Percentiles rank a stretch among this genome's conserved stretches.
These are phyloP conservation scores for Tolypocladium endophyticum DNA, from an alignment of 2,329 filamentous ascomycete genomes.

Conservation along the genomic window DNA sequence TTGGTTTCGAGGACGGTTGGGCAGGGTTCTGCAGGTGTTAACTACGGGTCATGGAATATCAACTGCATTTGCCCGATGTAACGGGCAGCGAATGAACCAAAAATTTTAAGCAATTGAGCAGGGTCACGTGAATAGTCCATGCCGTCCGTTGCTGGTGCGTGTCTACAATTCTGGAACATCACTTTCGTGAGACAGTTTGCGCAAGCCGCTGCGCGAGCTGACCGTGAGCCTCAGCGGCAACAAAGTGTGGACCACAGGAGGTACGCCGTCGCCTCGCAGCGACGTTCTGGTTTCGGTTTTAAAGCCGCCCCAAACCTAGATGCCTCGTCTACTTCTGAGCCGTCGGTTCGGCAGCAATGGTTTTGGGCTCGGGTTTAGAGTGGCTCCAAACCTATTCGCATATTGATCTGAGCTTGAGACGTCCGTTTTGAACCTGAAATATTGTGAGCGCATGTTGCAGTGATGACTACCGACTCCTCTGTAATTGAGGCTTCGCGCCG, in stretches of 20 bases:
- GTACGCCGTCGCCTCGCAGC: background rate
- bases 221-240: background rate
- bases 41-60: slow-evolving; percentile 50
- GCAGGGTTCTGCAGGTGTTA: slow-evolving; percentile 49
- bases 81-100: slow-evolving; percentile 35
- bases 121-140: background rate
- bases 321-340: background rate
- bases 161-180: no score
- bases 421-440: background rate
- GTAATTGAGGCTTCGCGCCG: background rate
- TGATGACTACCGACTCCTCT: background rate
- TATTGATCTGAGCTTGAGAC: background rate
- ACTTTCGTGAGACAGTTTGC: background rate
- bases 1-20: slow-evolving; percentile 39
- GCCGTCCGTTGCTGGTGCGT: background rate
- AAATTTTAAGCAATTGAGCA: slow-evolving; percentile 6
- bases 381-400: no score
- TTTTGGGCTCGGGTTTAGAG: background rate
- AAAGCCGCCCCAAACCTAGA: background rate
- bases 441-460: background rate
- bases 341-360: no score
- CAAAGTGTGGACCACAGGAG: background rate
- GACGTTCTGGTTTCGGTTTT: background rate
- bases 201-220: background rate
- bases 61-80: slow-evolving; percentile 45